Evolutionary conservation across 73 alveolate genomes (phyloP).

Genomic region (Paramecium caudatum): DNA sequence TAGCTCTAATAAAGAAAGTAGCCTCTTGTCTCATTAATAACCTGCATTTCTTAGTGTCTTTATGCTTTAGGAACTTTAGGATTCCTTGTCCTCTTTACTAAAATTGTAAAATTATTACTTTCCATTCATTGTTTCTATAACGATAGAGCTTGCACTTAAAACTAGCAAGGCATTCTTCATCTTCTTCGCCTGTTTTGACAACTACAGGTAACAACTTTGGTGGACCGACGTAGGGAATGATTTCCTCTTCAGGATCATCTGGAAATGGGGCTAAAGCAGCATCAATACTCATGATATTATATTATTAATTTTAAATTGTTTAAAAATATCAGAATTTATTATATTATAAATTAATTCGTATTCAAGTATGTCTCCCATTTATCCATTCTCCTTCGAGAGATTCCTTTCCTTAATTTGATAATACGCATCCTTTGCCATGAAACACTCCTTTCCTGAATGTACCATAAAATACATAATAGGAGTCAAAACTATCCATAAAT

Average conservation of each 20-base stretch:
- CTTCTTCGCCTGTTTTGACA: conserved; percentile 85
- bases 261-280: conserved; percentile 5
- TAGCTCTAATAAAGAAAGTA: conserved; percentile 27
- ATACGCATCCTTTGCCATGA: conserved; percentile 65
- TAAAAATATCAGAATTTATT: neutral
- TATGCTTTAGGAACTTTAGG: conserved; percentile 89
- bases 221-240: conserved; percentile 64
- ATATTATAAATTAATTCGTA: neutral
- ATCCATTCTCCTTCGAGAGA: conserved; percentile 67
- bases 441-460: conserved; percentile 34
- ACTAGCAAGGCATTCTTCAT: conserved; percentile 83
- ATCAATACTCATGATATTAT: neutral
- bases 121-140: conserved; percentile 88
- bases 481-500: neutral
- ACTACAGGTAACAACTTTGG: conserved; percentile 48
- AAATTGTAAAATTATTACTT: conserved; percentile 71
- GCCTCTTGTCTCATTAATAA: conserved; percentile 87
- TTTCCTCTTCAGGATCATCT: conserved; percentile 66
- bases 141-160: conserved; percentile 87
- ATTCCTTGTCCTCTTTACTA: conserved; percentile 90
- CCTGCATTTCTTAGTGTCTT: conserved; percentile 86
- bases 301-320: conserved; percentile 7
- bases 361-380: conserved; percentile 54
- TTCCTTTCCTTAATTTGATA: neutral
- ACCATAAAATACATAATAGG: conserved; percentile 25